A percentile compares a stretch with the other conserved stretches of the same genome.
Conservation (phyloP, 2,329 filamentous ascomycete genomes). For the Colletotrichum liaoningense region DNA sequence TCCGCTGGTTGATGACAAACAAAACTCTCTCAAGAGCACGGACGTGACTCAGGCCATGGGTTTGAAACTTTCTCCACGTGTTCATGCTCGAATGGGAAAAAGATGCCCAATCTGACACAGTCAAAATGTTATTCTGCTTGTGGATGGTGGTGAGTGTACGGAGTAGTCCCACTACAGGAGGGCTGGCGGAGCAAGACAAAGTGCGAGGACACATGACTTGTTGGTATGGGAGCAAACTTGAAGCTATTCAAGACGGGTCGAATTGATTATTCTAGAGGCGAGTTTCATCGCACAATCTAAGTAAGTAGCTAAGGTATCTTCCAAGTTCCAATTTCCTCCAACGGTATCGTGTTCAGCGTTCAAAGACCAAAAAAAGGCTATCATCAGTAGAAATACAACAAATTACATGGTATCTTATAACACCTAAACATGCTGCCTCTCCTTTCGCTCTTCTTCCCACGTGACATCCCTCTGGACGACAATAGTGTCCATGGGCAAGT, state of each 20-base stretch:
- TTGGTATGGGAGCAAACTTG: no score
- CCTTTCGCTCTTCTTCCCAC: constrained; percentile 25
- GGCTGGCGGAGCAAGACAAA: no score
- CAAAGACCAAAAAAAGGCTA: not conserved
- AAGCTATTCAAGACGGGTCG: no score
- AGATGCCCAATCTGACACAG: not conserved
- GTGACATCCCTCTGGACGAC: constrained; percentile 17
- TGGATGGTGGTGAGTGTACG: no score
- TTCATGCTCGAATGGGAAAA: not conserved
- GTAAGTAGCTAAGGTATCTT: no score
- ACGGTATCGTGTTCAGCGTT: no score
- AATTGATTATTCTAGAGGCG: no score
- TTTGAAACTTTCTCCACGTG: not conserved
- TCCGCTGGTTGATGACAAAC: not conserved
- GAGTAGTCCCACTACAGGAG: no score
- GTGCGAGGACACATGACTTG: no score
- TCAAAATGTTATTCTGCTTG: not conserved
- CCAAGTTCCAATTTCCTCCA: no score
- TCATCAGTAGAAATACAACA: not conserved
- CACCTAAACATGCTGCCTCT: not conserved
- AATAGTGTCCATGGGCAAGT: constrained; percentile 11
- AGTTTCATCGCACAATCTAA: no score
- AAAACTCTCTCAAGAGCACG: not conserved
- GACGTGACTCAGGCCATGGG: not conserved
- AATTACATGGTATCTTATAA: not conserved